Conservation (phyloP, 257 asterid genomes). For the Thymus quinquecostatus region DNA sequence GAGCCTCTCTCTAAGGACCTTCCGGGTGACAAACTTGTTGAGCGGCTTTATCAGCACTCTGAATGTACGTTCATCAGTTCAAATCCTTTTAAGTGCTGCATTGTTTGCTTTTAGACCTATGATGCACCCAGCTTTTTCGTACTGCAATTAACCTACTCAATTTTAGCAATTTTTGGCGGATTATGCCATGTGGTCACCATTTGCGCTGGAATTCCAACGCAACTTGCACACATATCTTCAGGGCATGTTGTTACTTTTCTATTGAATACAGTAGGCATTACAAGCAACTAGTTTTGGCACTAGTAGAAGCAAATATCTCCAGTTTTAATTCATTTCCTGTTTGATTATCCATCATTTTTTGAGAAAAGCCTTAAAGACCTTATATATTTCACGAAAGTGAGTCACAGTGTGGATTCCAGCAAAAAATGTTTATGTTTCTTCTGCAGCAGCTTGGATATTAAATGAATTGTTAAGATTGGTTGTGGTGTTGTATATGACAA, state of each 20-base stretch:
- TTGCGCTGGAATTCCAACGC: not conserved
- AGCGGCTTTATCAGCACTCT: conserved; percentile 17
- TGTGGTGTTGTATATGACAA: not conserved
- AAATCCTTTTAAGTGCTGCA: conserved; percentile 12
- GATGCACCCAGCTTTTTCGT: not conserved
- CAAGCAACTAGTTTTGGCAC: not conserved
- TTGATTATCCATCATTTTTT: not conserved
- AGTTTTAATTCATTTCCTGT: not conserved
- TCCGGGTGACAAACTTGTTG: conserved; percentile 23
- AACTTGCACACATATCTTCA: not conserved
- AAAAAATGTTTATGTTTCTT: not conserved
- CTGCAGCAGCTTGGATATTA: not conserved
- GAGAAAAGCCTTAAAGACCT: not conserved
- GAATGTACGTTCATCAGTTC: conserved; percentile 36
- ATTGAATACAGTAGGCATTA: not conserved
- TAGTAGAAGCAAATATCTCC: not conserved
- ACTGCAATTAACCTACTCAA: not conserved
- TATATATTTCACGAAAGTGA: not conserved
- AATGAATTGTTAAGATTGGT: not conserved
- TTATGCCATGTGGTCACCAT: not conserved
- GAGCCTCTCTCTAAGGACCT: conserved; percentile 34
- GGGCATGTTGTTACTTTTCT: not conserved
- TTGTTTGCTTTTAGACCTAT: not conserved
- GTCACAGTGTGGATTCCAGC: not conserved
- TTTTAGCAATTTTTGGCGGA: not conserved